Evolutionary conservation across 176 grass and related monocot species (phyloP), one percentile per base, ranked within the genome.

Genomic region (Eremochloa ophiuroides): DNA sequence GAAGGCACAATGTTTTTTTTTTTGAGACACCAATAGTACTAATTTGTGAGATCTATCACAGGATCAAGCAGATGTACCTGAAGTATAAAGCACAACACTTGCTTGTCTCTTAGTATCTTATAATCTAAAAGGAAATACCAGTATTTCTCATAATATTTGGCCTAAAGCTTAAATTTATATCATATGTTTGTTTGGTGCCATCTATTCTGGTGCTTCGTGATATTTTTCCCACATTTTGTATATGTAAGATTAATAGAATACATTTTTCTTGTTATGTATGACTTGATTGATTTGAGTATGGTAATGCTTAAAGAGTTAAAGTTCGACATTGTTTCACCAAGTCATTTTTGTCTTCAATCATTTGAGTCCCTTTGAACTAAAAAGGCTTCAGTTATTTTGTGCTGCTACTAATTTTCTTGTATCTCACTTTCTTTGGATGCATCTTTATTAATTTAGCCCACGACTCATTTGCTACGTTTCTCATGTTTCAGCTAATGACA

Each of bases 401-500:
- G 33, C 40, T 71, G 41, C 35, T 61, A 13, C 34, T 71, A 53
- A 44, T 64, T 43, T 70, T 29, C 33, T 33, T 16, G 33, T 13
- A 23, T 22, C 43, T 30, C 22, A 75, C 16, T 53, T 55, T 16
- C 33, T 74, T 66, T 66, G 43, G 20, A 71, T 79, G 30, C n/a
- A 25, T 31, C 0, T 39, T 31, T 43, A 1, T 55, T 22, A 72
- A 46, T 75, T 66, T 33, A 69, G 5, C 31, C 43, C 23, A 75
- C 6, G 12, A 72, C 39, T 82, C 6, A 48, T 53, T 78, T 62
- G 14, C 40, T 83, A 47, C 5, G 15, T 53, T 51, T 73, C 34
- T 39, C 44, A 40, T 3, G 13, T 86, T 86, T 68, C 79, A 86
- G 79, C 67, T 72, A 78, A 80, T 79, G 88, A 66, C 73, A 62